A percentile compares a stretch with the other conserved stretches of the same genome.
Evolutionary conservation across 2,329 filamentous ascomycete species (phyloP).

Genomic region (Conoideocrella luteorostrata): DNA sequence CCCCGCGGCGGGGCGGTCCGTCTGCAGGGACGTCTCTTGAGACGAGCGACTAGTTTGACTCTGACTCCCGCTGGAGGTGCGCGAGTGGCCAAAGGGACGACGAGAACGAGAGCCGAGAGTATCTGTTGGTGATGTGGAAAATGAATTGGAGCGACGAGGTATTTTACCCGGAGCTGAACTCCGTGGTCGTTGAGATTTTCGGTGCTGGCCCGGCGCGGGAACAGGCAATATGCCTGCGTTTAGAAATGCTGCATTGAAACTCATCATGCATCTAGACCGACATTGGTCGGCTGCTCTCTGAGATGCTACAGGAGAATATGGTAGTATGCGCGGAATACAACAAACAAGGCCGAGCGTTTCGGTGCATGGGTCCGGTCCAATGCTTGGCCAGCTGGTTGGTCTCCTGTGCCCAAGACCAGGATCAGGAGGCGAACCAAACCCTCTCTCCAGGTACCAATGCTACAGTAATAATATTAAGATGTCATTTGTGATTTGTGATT

Average conservation of each 20-base stretch:
- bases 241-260: constrained; percentile 6
- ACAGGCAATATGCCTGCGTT: constrained; percentile 23
- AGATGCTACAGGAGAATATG: not conserved
- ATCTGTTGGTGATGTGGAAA: not conserved
- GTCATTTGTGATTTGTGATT: no score
- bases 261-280: not conserved
- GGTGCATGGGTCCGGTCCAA: not conserved
- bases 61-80: constrained; percentile 25
- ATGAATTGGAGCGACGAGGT: not conserved
- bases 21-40: constrained; percentile 17
- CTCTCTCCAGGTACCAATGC: no score
- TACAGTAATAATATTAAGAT: no score
- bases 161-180: not conserved
- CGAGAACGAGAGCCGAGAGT: constrained; percentile 4
- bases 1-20: constrained; percentile 21
- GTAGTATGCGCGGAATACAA: no score
- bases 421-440: no score
- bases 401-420: no score
- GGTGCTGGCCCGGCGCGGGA: constrained; percentile 14
- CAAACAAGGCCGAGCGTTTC: constrained; percentile 1
- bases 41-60: constrained; percentile 16
- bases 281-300: constrained; percentile 2
- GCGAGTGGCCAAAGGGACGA: constrained; percentile 17
- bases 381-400: no score
- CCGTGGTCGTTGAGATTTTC: constrained; percentile 10